Conservation (phyloP, 352 stramenopile genomes). For the Halophytophthora polymorphica region DNA sequence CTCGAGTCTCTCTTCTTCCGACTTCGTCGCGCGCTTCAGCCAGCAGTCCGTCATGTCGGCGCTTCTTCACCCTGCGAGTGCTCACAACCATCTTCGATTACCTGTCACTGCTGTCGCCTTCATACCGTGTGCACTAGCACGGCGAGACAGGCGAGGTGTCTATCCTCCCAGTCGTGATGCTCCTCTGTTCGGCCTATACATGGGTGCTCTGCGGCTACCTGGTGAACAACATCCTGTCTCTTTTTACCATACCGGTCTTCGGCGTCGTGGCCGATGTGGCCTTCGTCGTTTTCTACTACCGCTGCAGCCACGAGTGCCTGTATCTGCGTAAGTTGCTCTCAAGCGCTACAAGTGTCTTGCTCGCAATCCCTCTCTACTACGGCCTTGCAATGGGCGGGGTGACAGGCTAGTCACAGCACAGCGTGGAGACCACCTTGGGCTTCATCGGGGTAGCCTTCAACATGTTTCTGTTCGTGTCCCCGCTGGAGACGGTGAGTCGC, state of each 20-base stretch:
- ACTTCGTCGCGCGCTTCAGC: no score
- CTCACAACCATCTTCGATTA: conserved; percentile 19
- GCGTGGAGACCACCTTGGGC: conserved; percentile 29
- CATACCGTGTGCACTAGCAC: conserved; percentile 21
- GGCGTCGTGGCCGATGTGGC: conserved; percentile 14
- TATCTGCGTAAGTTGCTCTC: conserved; percentile 24
- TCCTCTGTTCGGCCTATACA: conserved; percentile 20
- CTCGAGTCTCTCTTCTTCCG: no score
- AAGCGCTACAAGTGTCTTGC: conserved; percentile 8
- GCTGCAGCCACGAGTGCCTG: conserved; percentile 23
- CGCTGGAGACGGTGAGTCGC: conserved; percentile 38
- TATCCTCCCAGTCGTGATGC: conserved; percentile 23
- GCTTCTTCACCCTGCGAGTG: conserved; percentile 20
- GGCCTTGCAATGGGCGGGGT: conserved; percentile 23
- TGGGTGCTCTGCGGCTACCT: conserved; percentile 29
- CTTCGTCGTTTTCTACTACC: conserved; percentile 31
- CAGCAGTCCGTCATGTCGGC: conserved; percentile 16
- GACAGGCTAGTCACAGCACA: conserved; percentile 22
- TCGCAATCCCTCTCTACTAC: conserved; percentile 29
- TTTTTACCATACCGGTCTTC: conserved; percentile 24
- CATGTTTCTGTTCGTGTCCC: conserved; percentile 40
- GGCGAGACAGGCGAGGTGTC: conserved; percentile 16
- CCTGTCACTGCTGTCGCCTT: conserved; percentile 18
- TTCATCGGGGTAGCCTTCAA: conserved; percentile 40
- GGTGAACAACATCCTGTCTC: conserved; percentile 32